These are phyloP conservation scores for Microsporum canis DNA, from an alignment of 2,329 filamentous ascomycete species.

Conservation along the genomic window DNA sequence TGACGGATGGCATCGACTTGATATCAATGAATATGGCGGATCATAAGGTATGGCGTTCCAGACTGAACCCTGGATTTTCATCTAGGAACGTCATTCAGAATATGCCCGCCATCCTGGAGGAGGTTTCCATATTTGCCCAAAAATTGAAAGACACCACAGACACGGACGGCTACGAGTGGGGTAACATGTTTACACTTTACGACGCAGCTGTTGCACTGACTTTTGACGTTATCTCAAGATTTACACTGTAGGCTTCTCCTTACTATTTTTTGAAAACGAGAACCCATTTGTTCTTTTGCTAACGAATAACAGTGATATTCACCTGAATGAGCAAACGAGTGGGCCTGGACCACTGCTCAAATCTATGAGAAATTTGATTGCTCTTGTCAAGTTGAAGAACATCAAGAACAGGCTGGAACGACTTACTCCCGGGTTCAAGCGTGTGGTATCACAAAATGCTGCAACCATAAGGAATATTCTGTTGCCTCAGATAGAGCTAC, in stretches of 20 bases:
- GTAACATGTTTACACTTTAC: not conserved
- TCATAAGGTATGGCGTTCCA: conserved; percentile 4
- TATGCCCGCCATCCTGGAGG: not conserved
- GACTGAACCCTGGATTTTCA: not conserved
- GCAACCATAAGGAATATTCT: not conserved
- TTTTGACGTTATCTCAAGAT: not conserved
- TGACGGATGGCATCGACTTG: conserved; percentile 6
- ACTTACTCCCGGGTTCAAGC: not conserved
- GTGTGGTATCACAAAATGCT: not conserved
- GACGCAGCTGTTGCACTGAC: not conserved
- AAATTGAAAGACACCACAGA: not conserved
- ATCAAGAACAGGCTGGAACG: not conserved
- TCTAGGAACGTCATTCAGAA: not conserved
- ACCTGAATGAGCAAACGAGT: not conserved
- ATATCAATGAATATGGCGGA: conserved; percentile 7
- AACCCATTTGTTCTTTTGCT: not conserved
- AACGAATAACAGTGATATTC: not conserved
- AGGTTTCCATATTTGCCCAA: not conserved
- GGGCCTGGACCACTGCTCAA: not conserved
- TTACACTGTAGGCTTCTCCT: not conserved
- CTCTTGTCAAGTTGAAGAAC: conserved; percentile 5
- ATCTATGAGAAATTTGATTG: not conserved
- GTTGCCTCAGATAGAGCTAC: not conserved
- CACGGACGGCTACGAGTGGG: not conserved
- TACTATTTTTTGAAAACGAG: not conserved